Evolutionary conservation across 208 protist genomes (phyloP).

Genomic region (Porcisia deanei): DNA sequence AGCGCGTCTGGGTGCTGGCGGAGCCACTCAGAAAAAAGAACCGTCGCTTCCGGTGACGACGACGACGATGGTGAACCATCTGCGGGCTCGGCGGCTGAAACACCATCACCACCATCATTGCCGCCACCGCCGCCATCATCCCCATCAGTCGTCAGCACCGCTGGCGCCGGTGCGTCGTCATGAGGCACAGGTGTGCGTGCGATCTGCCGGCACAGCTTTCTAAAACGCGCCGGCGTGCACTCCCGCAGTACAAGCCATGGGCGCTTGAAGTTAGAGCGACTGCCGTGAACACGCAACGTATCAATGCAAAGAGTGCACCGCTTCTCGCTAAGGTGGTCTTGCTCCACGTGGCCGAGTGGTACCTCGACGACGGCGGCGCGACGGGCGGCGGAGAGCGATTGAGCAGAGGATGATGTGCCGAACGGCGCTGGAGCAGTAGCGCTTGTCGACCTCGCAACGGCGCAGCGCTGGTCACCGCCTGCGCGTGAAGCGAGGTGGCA

Average conservation of each 20-base stretch:
- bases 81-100: not conserved
- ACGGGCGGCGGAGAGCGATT: not conserved
- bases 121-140: not conserved
- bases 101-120: not conserved
- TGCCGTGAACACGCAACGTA: constrained; percentile 55
- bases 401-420: not conserved
- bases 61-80: not conserved
- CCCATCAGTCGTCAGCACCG: not conserved
- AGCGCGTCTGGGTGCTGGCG: constrained; percentile 51
- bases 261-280: constrained; percentile 31
- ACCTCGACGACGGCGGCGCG: constrained; percentile 26
- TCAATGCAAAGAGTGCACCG: constrained; percentile 68
- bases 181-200: not conserved
- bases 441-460: not conserved
- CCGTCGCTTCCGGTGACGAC: constrained; percentile 1
- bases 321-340: constrained; percentile 45
- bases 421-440: not conserved
- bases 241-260: constrained; percentile 52
- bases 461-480: not conserved
- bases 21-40: constrained; percentile 61
- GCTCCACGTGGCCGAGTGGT: constrained; percentile 53
- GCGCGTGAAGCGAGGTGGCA: not conserved
- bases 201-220: constrained; percentile 8
- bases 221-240: constrained; percentile 16
- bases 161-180: not conserved